These are phyloP conservation scores for Talinum fruticosum DNA, from an alignment of 148 eudicot species.

Conservation along the genomic window DNA sequence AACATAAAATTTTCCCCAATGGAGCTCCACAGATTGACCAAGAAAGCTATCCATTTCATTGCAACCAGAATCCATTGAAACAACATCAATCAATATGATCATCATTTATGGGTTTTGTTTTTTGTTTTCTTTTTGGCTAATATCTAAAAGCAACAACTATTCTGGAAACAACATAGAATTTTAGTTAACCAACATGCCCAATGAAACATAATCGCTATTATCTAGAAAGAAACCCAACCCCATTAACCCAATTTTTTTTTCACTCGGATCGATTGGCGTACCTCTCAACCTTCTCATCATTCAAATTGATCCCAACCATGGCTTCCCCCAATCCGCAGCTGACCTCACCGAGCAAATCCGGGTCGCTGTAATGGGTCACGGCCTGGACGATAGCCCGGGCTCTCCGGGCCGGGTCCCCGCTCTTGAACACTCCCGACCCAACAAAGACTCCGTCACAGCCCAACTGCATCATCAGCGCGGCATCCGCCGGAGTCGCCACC, in stretches of 20 bases:
- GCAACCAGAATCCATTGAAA: slow-evolving; percentile 2
- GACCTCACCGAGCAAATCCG: slow-evolving; percentile 64
- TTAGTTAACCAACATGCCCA: background rate
- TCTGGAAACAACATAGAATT: background rate
- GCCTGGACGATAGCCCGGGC: slow-evolving; percentile 86
- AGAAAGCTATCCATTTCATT: slow-evolving; percentile 20
- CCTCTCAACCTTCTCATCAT: slow-evolving; percentile 74
- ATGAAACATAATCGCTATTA: background rate
- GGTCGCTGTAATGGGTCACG: slow-evolving; percentile 86
- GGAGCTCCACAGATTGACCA: background rate
- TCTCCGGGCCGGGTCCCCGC: slow-evolving; percentile 63
- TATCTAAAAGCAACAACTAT: background rate
- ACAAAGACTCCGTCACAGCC: slow-evolving; percentile 90
- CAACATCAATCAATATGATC: background rate
- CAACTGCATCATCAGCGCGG: slow-evolving; percentile 93
- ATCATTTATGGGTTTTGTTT: background rate
- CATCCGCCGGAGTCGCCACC: slow-evolving; percentile 86
- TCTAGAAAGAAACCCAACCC: background rate
- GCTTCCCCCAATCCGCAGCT: slow-evolving; percentile 90
- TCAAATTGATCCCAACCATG: slow-evolving; percentile 82
- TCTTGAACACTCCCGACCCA: slow-evolving; percentile 81
- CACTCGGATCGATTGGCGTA: slow-evolving; percentile 65
- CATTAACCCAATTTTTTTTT: background rate
- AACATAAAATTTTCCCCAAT: background rate
- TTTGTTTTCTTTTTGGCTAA: background rate